Base-by-base conservation (phyloP, 495 filamentous ascomycete species). In the Penicillium pancosmium region DNA sequence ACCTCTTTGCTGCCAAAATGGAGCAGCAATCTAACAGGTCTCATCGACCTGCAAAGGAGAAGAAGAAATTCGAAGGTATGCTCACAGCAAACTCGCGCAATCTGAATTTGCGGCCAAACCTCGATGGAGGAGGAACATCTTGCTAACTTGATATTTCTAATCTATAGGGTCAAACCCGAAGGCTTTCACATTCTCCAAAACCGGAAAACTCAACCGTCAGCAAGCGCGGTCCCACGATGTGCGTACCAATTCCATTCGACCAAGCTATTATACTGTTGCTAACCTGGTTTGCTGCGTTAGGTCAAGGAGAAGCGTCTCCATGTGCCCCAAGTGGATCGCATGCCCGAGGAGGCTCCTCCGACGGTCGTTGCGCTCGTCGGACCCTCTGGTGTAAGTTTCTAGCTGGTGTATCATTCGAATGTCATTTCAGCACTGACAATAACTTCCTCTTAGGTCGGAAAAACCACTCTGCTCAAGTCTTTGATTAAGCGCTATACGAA, bases 291-390 rank as follows among this genome's bases (percentile, higher is more conserved):
- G 47, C 53, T 61, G 35, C 43, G 55, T 25, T 68, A 93, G 88
- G 84, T 96, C 72, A 93, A 91, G 82, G 94, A 98, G 76, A 98
- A 96, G 74, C 82, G 93, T 35, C 79, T 97, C 19, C 94, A 98
- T 83, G 94, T 98, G 13, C 94, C 94, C 34, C 87, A 95, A 61
- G 88, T 98, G 70, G 94, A 98, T 77, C 87, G 94, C 55, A 78
- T 97, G 59, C 95, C 94, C 50, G 92, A 97, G 68, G 95, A 98
- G 73, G 88, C 94, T n/a, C 91, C 94, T 15, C 94, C 94, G 46
- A 82, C 95, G 44, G 84, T 98, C 23, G 93, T 97, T 57, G 86
- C 89, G 46, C 89, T 98, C 41, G 92, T 98, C 74, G 94, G 94
- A 40, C 94, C 94, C 43, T 90, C 93, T 0, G 94, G 94, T 50